Evolutionary conservation across 805 yeast species (phyloP), one percentile per base, ranked within the genome.

Genomic region (Ogataea glucozyma): DNA sequence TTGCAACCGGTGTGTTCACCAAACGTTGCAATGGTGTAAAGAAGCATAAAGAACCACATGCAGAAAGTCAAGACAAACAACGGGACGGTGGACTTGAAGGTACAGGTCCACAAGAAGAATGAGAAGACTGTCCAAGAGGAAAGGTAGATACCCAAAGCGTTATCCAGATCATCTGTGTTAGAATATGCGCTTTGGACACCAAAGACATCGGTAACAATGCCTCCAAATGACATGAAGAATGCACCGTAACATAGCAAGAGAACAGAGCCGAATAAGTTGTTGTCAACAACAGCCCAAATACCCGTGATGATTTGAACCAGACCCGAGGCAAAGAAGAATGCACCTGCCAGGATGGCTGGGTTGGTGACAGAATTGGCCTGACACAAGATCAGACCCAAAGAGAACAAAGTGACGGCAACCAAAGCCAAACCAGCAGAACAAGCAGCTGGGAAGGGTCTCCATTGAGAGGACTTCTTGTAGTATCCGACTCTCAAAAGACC

Each of bases 181-280:
- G 62, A 46, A 47, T 75, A 76, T 1, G 72, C 66, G 4, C 60
- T 57, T 2, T 51, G 49, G 27, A 75, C 72, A 5, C 75, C 79
- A 47, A 75, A 70, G 6, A 64, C 57, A 29, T 67, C 66, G 12
- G 75, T 65, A 43, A 64, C 57, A 13, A 75, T 65, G 19, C 72
- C 73, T 35, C 75, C 80, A 49, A 59, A 72, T 4, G 72, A 61
- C 53, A 69, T 58, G 65, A 76, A 75, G 59, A 76, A 76, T 4
- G 75, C 73, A 31, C 79, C 81, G 56, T 66, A 75, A 34, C 72
- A 67, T 21, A 67, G 61, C 39, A 76, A 61, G 10, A 75, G 70
- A 6, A 74, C 69, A 10, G 75, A 73, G 30, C 75, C 81, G 57
- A 74, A 76, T 6, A 74, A 64, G 56, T 74, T 75, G 47, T 77